Evolutionary conservation across 352 stramenopile genomes (phyloP).

Genomic region (Phytopythium litorale): DNA sequence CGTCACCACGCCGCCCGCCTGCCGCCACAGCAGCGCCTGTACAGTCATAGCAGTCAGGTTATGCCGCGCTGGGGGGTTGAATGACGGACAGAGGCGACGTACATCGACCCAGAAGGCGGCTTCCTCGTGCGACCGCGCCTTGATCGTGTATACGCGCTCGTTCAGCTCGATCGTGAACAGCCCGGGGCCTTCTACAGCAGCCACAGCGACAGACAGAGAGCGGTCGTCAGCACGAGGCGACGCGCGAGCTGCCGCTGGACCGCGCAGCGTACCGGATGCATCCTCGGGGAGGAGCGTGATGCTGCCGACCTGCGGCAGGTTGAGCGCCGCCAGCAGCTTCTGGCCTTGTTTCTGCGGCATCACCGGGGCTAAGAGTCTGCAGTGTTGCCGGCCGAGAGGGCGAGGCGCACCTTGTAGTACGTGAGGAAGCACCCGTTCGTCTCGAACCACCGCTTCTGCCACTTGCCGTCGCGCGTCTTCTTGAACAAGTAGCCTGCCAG

Average conservation of each 20-base stretch:
- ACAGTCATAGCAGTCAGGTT: not conserved
- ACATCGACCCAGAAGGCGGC: conserved; percentile 86
- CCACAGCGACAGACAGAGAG: not conserved
- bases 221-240: not conserved
- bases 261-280: conserved; percentile 33
- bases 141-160: conserved; percentile 90
- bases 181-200: conserved; percentile 56
- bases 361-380: not conserved
- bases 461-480: conserved; percentile 92
- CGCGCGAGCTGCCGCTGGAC: too few species aligned
- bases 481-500: conserved; percentile 89
- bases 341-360: conserved; percentile 79
- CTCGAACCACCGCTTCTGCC: conserved; percentile 99
- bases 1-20: conserved; percentile 72
- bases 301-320: conserved; percentile 90
- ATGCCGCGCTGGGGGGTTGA: too few species aligned
- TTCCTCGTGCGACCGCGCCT: conserved; percentile 82
- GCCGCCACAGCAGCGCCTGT: conserved; percentile 76
- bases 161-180: conserved; percentile 90
- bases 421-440: conserved; percentile 97
- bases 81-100: conserved; percentile 4
- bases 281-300: conserved; percentile 76
- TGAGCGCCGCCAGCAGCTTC: conserved; percentile 93
- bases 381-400: not conserved
- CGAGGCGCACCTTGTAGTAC: conserved; percentile 94